These are phyloP conservation scores for Alisma plantagoaquatica DNA, from an alignment of 106 monocot genomes.

Conservation along the genomic window DNA sequence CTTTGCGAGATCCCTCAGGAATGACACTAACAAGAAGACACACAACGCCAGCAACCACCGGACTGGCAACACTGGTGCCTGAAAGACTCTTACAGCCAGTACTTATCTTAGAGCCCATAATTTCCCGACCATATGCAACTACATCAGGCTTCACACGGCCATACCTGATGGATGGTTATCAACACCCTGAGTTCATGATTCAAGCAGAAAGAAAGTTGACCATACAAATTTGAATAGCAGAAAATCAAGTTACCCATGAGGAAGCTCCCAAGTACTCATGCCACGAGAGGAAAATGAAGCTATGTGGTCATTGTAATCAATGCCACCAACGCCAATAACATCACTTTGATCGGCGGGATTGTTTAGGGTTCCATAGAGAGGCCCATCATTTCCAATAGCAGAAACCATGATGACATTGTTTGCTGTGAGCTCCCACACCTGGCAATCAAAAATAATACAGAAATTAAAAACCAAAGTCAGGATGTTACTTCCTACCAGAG, in stretches of 20 bases:
- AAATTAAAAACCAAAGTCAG: no score
- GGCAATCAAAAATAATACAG: background rate
- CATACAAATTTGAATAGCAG: no score
- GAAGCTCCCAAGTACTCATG: slow-evolving; percentile 99
- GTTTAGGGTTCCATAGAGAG: slow-evolving; percentile 94
- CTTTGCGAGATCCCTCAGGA: slow-evolving; percentile 61
- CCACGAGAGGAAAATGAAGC: slow-evolving; percentile 99
- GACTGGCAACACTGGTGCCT: slow-evolving; percentile 98
- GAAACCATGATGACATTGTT: slow-evolving; percentile 99
- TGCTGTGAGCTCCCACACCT: slow-evolving; percentile 99
- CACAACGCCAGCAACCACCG: slow-evolving; percentile 94
- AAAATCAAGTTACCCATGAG: slow-evolving; percentile 63
- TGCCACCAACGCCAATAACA: slow-evolving; percentile 99
- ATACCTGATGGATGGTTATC: slow-evolving; percentile 62
- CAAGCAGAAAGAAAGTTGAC: no score
- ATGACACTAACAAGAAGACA: slow-evolving; percentile 90
- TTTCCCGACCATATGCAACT: slow-evolving; percentile 96
- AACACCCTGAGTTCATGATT: no score
- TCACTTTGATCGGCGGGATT: slow-evolving; percentile 99
- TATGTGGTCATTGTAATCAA: slow-evolving; percentile 90
- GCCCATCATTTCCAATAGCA: slow-evolving; percentile 99
- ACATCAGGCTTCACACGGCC: slow-evolving; percentile 97
- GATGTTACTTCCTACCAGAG: no score
- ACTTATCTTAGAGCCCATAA: slow-evolving; percentile 96
- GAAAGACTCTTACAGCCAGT: slow-evolving; percentile 96